These are phyloP conservation scores for Geotrichum fermentans DNA, from an alignment of 1,139 yeast species.

Conservation along the genomic window DNA sequence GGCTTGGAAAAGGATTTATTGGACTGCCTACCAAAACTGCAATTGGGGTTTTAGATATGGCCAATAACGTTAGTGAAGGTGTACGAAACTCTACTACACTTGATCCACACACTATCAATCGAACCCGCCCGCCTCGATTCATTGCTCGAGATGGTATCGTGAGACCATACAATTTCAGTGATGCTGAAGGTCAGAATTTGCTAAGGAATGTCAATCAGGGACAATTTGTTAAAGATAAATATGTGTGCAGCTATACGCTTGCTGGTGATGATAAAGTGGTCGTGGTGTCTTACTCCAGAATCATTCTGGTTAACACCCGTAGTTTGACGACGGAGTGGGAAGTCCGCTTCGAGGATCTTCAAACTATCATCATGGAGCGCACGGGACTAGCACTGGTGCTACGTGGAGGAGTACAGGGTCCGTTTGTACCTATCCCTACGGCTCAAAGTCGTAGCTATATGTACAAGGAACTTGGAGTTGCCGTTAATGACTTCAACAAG, in stretches of 20 bases:
- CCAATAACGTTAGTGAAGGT: constrained; percentile 89
- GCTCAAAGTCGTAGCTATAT: constrained; percentile 56
- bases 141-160: constrained; percentile 66
- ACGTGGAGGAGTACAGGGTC: constrained; percentile 55
- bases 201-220: constrained; percentile 80
- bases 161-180: constrained; percentile 67
- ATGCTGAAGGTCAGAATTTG: constrained; percentile 93
- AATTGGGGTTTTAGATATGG: constrained; percentile 87
- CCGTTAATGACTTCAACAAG: constrained; percentile 69
- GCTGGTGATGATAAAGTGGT: constrained; percentile 71
- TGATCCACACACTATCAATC: constrained; percentile 71
- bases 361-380: constrained; percentile 66
- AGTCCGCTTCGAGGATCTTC: constrained; percentile 54
- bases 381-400: constrained; percentile 71
- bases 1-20: constrained; percentile 85
- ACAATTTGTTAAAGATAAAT: constrained; percentile 59
- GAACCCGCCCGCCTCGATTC: constrained; percentile 76
- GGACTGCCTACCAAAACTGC: constrained; percentile 97
- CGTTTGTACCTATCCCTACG: constrained; percentile 77
- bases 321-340: constrained; percentile 60
- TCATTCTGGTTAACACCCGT: constrained; percentile 63
- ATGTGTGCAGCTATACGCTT: constrained; percentile 76
- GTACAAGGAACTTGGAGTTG: constrained; percentile 69
- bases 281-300: constrained; percentile 65
- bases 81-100: constrained; percentile 88